Base-by-base conservation (phyloP, 441 rosid species). In the Eruca vesicaria region DNA sequence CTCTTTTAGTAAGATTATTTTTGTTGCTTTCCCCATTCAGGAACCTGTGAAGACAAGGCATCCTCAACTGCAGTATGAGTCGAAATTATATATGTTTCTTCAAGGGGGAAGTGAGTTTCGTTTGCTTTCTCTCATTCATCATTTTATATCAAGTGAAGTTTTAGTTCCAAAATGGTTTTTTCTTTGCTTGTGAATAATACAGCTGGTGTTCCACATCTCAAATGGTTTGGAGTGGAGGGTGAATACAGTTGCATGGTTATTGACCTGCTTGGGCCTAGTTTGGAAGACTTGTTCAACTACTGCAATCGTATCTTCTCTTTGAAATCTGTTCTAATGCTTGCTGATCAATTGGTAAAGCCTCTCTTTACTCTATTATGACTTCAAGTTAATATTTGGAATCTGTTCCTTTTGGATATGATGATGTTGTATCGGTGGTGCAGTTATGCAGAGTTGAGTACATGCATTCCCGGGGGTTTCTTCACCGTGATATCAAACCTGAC, bases 401-500 rank as follows among this genome's bases (percentile, higher is more conserved):
- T 38, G 9, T 67, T 75, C 29, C 41, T 23, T 48, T 63, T 80
- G 26, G 18, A 68, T n/a, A n/a, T 15, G 2, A 41, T 14, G 53
- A 4, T 21, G 28, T 63, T 32, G 32, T 66, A 16, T 65, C 29
- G 58, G 10, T 75, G 59, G n/a, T 76, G 73, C 63, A 89, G 94
- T 72, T 89, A 79, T 86, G 83, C 67, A 87, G 94, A 80, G 87
- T 89, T 68, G 94, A 89, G 76, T 87, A 81, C 78, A 85, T 87
- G 94, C 94, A 89, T 63, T 86, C 85, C 9, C 87, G 92, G 55
- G 90, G 90, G 64, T 89, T 87, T 85, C 90, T 89, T 68, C 94
- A 89, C 69, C 95, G 95, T 0, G 58, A 53, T 53, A 53, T 53
- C 19, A 53, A 53, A 53, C 58, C 58, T 0, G 58, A 53, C 58